A percentile compares a stretch with the other conserved stretches of the same genome.
Conservation (phyloP, 2,329 filamentous ascomycete genomes). For the Westerdykella sp. region DNA sequence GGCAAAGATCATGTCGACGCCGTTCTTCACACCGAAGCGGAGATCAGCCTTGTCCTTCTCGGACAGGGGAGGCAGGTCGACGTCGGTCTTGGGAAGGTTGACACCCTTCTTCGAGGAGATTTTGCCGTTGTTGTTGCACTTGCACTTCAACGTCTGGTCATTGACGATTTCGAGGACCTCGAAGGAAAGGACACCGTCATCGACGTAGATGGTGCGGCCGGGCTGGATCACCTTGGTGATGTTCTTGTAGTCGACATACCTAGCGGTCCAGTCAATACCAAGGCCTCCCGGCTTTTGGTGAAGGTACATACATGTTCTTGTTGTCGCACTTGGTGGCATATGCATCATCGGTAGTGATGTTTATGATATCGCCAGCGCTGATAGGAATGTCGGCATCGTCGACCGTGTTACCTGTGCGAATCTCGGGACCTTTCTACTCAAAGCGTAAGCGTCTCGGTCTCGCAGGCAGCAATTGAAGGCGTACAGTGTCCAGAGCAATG, state of each 20-base stretch:
- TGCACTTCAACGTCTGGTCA: slow-evolving; percentile 79
- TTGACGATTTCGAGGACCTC: slow-evolving; percentile 84
- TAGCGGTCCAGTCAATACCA: slow-evolving; percentile 31
- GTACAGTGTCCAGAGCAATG: slow-evolving; percentile 80
- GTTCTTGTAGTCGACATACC: slow-evolving; percentile 99
- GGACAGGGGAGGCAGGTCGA: slow-evolving; percentile 92
- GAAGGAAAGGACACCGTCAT: slow-evolving; percentile 96
- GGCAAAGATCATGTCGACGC: slow-evolving; percentile 97
- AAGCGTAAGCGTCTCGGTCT: no score
- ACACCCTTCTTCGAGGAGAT: slow-evolving; percentile 99
- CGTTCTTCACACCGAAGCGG: slow-evolving; percentile 94
- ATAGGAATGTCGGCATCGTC: slow-evolving; percentile 74
- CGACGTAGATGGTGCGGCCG: slow-evolving; percentile 94
- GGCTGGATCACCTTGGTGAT: slow-evolving; percentile 95
- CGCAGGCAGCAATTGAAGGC: slow-evolving; percentile 2
- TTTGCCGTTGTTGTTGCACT: slow-evolving; percentile 93
- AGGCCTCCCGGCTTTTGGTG: not conserved
- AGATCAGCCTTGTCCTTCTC: slow-evolving; percentile 98
- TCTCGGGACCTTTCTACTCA: slow-evolving; percentile 71
- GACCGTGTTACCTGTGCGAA: slow-evolving; percentile 71
- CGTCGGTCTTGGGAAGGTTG: slow-evolving; percentile 97
- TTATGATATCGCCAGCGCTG: slow-evolving; percentile 73
- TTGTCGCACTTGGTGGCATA: slow-evolving; percentile 80
- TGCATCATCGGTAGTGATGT: slow-evolving; percentile 93
- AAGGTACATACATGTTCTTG: slow-evolving; percentile 74